Base-by-base conservation (phyloP, 1,284 basidiomycete genomes). In the Sporisorium iseilematis-ciliati region DNA sequence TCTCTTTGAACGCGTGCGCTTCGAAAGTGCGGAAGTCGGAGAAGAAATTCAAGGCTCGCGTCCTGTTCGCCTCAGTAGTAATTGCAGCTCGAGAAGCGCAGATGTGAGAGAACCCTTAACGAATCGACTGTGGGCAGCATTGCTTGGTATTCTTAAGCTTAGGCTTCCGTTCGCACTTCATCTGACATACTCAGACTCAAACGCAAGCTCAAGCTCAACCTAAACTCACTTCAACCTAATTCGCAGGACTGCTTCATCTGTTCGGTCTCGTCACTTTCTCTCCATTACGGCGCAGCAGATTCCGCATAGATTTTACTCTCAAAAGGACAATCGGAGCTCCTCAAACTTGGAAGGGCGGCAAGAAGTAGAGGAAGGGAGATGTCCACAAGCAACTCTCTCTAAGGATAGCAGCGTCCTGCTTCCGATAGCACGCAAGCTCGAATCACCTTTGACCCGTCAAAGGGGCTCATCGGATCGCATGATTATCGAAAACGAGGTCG, bases 1-100 rank as follows among this genome's bases (percentile, higher is more conserved):
- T 51, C 25, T n/a, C n/a, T 10, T 11, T 38, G n/a, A 21, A 31
- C 48, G 26, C 43, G 43, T 26, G 43, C 2, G 43, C 23, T 12
- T 5, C 6, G 12, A 46, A 48, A 48, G 38, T 18, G 53, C 53
- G 53, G 53, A 43, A 55, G 42, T 53, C 51, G 51, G 50, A 51
- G 4, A 41, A 38, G 1, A n/a, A 20, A 23, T 7, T 35, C 40
- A n/a, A 43, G 25, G 14, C 21, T 54, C 52, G 52, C 41, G 52
- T 54, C 52, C 52, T 26, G 42, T 23, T 42, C 40, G 12, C 31
- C 21, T 26, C 49, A 20, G 41, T 20, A 18, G 8, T 23, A 41
- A 26, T 29, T 40, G 31, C 42, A 43, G 42, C n/a, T 43, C 35
- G 7, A 26, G 38, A 53, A 38, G 38, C 16, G 33, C 23, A 53